Conservation (phyloP, 2,329 filamentous ascomycete species). For the Diaporthe caulivora region DNA sequence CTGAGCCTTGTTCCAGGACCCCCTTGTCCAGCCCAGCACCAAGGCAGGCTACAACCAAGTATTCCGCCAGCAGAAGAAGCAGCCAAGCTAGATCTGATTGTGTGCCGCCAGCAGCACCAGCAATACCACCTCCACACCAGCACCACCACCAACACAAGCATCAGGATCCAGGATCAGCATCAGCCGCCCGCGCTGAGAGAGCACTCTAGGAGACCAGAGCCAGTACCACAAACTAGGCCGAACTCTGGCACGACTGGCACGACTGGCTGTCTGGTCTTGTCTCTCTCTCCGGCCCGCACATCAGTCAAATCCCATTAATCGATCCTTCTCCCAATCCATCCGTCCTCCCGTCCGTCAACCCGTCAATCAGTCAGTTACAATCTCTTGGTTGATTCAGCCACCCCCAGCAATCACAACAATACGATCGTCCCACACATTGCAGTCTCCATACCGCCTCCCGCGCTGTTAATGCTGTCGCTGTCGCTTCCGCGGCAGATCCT, state of each 20-base stretch:
- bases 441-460: slow-evolving; percentile 25
- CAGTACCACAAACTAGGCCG: slow-evolving; percentile 4
- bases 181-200: slow-evolving; percentile 4
- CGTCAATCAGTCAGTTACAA: slow-evolving; percentile 17
- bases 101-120: background rate
- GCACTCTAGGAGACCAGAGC: background rate
- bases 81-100: background rate
- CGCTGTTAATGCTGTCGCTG: slow-evolving; percentile 35
- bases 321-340: slow-evolving; percentile 22
- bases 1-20: slow-evolving; percentile 31
- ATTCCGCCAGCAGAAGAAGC: background rate
- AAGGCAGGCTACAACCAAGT: background rate
- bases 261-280: slow-evolving; percentile 21
- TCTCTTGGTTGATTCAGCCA: slow-evolving; percentile 13
- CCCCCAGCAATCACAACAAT: slow-evolving; percentile 25
- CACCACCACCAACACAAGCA: background rate
- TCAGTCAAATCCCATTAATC: slow-evolving; percentile 2
- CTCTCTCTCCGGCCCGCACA: background rate
- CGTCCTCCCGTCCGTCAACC: slow-evolving; percentile 15
- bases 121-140: background rate
- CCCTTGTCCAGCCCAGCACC: slow-evolving; percentile 25
- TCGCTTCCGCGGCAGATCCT: slow-evolving; percentile 34
- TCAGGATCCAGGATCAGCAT: slow-evolving; percentile 7
- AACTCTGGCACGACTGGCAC: slow-evolving; percentile 4
- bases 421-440: slow-evolving; percentile 27